These are phyloP conservation scores for Penicillium olsonii DNA, from an alignment of 2,329 filamentous ascomycete species.

Conservation along the genomic window DNA sequence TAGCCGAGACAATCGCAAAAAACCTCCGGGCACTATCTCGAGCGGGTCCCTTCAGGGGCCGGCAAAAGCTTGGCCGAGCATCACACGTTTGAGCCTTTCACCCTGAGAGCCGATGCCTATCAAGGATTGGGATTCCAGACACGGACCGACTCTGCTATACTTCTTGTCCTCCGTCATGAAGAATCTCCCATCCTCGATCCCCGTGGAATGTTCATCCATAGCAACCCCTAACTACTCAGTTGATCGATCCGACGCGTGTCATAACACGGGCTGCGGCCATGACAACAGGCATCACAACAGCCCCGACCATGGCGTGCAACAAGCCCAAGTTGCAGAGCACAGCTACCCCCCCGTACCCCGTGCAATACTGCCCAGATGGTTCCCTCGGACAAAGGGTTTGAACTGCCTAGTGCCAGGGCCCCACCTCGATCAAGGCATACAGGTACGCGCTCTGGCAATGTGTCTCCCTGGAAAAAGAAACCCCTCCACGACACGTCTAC, in stretches of 20 bases:
- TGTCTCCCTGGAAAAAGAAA: constrained; percentile 10
- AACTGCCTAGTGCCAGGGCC: not conserved
- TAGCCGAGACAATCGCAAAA: not conserved
- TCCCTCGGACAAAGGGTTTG: no score
- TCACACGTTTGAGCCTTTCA: not conserved
- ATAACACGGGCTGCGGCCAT: not conserved
- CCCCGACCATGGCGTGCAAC: not conserved
- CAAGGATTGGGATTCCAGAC: constrained; percentile 4
- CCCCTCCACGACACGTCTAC: constrained; percentile 16
- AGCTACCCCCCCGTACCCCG: no score
- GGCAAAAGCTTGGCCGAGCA: constrained; percentile 19
- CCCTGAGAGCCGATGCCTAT: not conserved
- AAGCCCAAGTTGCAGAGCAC: no score
- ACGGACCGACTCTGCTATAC: not conserved
- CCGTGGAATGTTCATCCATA: constrained; percentile 24
- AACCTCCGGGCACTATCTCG: not conserved
- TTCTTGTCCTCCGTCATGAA: constrained; percentile 15
- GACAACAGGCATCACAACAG: not conserved
- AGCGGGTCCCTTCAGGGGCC: constrained; percentile 14
- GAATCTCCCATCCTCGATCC: constrained; percentile 11
- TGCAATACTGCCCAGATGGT: no score
- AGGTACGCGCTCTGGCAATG: not conserved
- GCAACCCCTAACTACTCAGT: constrained; percentile 18
- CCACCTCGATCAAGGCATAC: not conserved
- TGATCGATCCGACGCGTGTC: not conserved